Conservation (phyloP, 2,329 filamentous ascomycete genomes). For the Podosphaera xanthii region DNA sequence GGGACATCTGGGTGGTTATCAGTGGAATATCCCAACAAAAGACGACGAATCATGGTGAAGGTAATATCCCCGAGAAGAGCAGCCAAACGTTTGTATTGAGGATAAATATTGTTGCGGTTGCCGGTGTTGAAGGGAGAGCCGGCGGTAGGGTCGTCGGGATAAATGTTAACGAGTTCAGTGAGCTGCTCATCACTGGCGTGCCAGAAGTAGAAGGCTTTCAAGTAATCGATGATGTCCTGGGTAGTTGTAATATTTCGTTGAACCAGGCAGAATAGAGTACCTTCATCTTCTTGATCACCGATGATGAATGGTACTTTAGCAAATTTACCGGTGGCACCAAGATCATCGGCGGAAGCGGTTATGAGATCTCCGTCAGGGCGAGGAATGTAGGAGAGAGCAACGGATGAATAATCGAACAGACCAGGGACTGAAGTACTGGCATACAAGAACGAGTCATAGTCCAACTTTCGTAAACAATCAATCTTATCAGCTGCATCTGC, state of each 20-base stretch:
- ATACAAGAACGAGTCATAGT: constrained; percentile 36
- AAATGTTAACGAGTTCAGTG: constrained; percentile 33
- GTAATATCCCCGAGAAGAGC: constrained; percentile 54
- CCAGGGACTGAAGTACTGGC: constrained; percentile 49
- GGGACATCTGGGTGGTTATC: constrained; percentile 32
- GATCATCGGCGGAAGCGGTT: constrained; percentile 36
- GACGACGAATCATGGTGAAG: constrained; percentile 49
- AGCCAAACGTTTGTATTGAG: constrained; percentile 54
- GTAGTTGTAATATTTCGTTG: constrained; percentile 44
- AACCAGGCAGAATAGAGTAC: constrained; percentile 50
- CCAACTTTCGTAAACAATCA: constrained; percentile 37
- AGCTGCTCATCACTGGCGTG: constrained; percentile 28
- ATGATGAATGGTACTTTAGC: constrained; percentile 40
- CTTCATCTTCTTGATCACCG: constrained; percentile 62
- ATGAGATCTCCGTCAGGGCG: constrained; percentile 46
- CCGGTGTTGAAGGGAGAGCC: constrained; percentile 54
- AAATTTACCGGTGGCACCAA: constrained; percentile 29
- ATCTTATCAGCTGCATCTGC: constrained; percentile 30
- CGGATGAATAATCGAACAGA: constrained; percentile 40
- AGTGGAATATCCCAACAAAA: constrained; percentile 29
- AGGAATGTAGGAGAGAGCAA: constrained; percentile 52
- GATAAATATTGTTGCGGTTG: constrained; percentile 46
- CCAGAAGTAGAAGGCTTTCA: constrained; percentile 36
- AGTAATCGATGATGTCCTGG: constrained; percentile 34
- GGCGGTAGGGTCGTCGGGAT: constrained; percentile 24